Conservation (phyloP, 1,139 yeast species). For the Suzukiozyma palmioleophila region DNA sequence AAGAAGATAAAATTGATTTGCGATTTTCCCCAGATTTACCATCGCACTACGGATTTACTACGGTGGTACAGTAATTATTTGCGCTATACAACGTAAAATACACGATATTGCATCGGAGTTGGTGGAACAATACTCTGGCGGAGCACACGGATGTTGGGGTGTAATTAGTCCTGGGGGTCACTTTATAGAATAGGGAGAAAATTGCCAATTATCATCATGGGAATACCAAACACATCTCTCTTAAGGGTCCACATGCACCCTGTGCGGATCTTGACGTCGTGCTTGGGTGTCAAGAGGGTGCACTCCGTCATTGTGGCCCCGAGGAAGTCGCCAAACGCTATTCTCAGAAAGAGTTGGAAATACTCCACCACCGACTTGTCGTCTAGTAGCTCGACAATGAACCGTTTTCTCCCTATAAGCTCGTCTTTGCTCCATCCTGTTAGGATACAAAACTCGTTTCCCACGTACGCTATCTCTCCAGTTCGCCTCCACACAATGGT, state of each 20-base stretch:
- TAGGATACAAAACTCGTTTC: slow-evolving; percentile 82
- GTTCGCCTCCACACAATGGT: slow-evolving; percentile 94
- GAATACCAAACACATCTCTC: slow-evolving; percentile 60
- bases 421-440: slow-evolving; percentile 86
- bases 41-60: no score
- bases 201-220: slow-evolving; percentile 92
- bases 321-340: slow-evolving; percentile 87
- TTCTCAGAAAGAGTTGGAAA: slow-evolving; percentile 76
- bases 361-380: slow-evolving; percentile 84
- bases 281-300: slow-evolving; percentile 59
- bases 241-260: slow-evolving; percentile 86
- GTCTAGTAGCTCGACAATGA: slow-evolving; percentile 86
- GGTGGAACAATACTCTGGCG: no score
- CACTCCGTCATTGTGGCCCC: slow-evolving; percentile 91
- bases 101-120: no score
- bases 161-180: not conserved
- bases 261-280: slow-evolving; percentile 52
- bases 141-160: no score
- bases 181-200: slow-evolving; percentile 60
- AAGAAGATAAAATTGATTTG: not conserved
- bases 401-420: slow-evolving; percentile 57
- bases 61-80: no score
- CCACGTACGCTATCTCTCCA: slow-evolving; percentile 92
- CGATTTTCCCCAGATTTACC: not conserved
- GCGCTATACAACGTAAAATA: no score